Base-by-base conservation (phyloP, 345 rosid species). In the Diplotaxis tenuifolia region DNA sequence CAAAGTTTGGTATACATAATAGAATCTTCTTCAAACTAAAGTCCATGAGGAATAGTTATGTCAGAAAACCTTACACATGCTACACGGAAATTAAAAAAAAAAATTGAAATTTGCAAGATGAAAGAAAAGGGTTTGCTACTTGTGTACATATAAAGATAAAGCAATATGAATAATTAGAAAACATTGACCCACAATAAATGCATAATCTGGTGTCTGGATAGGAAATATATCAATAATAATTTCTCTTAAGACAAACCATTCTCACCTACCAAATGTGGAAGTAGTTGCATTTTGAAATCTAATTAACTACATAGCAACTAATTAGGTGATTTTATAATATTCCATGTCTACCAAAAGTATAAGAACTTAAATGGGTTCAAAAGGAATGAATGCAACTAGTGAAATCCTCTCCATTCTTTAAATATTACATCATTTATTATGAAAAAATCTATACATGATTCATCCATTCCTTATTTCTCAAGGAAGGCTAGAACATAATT, bases 231-330 rank as follows among this genome's bases (percentile, higher is more conserved):
- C n/a, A n/a, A n/a, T n/a, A 19, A 15, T 29, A 57, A 32, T 74
- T 54, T 47, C 19, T 65, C 20, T 23, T 3, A 56, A 58, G 72
- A 66, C 77, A 74, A 74, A 42, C 72, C 71, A 74, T 59, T 66
- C 21, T 68, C 61, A 66, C 67, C 72, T 66, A 74, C 29, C 70
- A 66, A 25, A 5, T 15, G 16, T 25, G 9, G 23, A 38, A 63
- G 64, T 64, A 55, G 64, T 63, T 55, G 55, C n/a, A 9, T 38
- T 38, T 25, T 8, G 4, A 18, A 29, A 29, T 14, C 3, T 25
- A 65, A 57, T 45, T 56, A 54, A 42, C 16, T 56, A 58, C 64
- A 22, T 28, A 20, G 18, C 65, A 65, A 73, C 50, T 38, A 25
- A 56, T 25, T 25, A 25, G 11, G 61, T 25, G 25, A 21, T 53